Percentiles rank a stretch among this genome's conserved stretches.
Conservation (phyloP, 176 grass and related monocot species). For the Avena eriantha region DNA sequence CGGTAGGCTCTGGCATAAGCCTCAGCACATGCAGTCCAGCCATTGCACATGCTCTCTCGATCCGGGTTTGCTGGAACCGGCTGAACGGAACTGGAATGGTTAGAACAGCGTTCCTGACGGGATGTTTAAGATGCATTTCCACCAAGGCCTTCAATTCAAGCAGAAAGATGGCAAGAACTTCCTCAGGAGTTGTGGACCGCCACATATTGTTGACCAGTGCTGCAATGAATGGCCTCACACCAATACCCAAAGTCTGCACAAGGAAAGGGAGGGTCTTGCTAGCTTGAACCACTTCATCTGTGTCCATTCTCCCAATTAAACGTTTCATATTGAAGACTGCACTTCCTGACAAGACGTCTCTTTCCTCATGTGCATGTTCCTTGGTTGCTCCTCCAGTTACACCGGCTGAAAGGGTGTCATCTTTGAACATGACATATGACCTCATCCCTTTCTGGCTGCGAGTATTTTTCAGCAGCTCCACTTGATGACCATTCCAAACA, state of each 20-base stretch:
- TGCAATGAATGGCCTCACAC: constrained; percentile 72
- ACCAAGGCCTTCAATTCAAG: constrained; percentile 67
- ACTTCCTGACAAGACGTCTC: constrained; percentile 77
- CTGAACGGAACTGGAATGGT: constrained; percentile 77
- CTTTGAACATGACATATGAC: constrained; percentile 82
- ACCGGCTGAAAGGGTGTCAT: constrained; percentile 66
- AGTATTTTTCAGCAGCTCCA: constrained; percentile 72
- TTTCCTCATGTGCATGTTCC: constrained; percentile 51
- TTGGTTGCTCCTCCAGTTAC: constrained; percentile 53
- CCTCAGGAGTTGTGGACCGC: constrained; percentile 71
- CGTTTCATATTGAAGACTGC: constrained; percentile 83
- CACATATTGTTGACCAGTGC: constrained; percentile 78
- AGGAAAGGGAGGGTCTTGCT: constrained; percentile 75
- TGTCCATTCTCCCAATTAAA: constrained; percentile 70
- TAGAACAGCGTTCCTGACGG: constrained; percentile 58
- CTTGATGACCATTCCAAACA: constrained; percentile 63
- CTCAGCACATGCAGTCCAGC: constrained; percentile 67
- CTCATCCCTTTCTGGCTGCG: constrained; percentile 73
- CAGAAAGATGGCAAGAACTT: constrained; percentile 74
- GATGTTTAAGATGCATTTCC: constrained; percentile 72
- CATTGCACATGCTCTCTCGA: constrained; percentile 80
- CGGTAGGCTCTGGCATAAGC: constrained; percentile 72
- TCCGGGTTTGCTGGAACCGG: constrained; percentile 67
- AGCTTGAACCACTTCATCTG: constrained; percentile 73
- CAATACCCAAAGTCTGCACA: constrained; percentile 71